Base-by-base conservation (phyloP, 352 stramenopile genomes). In the Poterioochromonas sp. region DNA sequence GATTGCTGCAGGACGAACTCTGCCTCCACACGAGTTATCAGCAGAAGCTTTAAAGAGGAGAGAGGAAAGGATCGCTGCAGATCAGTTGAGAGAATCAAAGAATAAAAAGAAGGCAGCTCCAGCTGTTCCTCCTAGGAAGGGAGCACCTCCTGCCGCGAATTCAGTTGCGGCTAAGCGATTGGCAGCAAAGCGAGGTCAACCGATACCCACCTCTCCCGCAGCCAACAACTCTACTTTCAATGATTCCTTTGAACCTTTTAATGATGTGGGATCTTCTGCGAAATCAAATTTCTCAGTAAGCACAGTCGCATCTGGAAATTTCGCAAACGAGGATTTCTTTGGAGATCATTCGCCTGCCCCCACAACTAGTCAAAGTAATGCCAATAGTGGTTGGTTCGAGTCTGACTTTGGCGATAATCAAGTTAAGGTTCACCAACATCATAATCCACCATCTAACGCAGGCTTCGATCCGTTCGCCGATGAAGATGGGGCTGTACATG, bases 121-220 rank as follows among this genome's bases (percentile, higher is more conserved):
- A 26, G 40, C 41, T 51, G 15, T 34, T 15, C 11, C 22, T 37
- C 20, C 22, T n/a, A 15, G 29, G 8, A 35, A 54, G 32, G 20
- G 2, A 32, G 2, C 22, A 37, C 65, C 65, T 34, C 40, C n/a
- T 15, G 18, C 37, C 20, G 5, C 65, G 3, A 58, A 53, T 54
- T 74, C 65, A 54, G 65, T 74, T 18, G 65, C 65, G 2, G 65
- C 65, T 22, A 8, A 35, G 22, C 65, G 65, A 53, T 35, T 74
- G 15, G 65, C 65, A 39, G 65, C 43, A 39, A 74, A 74, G 32
- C 8, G 65, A 40, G 65, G 39, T 53, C 44, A 53, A 20, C 44
- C 20, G 44, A 8, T 53, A 20, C 8, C 8, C 20, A 20, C 8
- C 8, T 20, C 20, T 20, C 20, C 8, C 44, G 8, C 44, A 53